Conservation (phyloP, 2,329 filamentous ascomycete species). For the Emergomyces pasteurianus region DNA sequence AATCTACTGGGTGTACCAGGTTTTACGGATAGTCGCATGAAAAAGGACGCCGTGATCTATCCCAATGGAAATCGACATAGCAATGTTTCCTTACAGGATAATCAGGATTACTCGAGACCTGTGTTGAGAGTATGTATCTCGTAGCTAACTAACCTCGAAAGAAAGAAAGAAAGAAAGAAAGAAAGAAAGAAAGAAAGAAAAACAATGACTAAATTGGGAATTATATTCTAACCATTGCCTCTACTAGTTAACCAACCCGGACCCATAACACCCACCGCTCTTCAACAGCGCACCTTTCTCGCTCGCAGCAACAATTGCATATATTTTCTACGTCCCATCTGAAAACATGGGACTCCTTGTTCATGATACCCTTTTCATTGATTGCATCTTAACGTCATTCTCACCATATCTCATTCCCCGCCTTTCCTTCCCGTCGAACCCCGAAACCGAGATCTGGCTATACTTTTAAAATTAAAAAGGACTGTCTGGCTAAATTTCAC, state of each 20-base stretch:
- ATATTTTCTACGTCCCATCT: neutral
- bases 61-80: slow-evolving; percentile 30
- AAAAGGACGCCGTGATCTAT: slow-evolving; percentile 30
- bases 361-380: neutral
- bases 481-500: neutral
- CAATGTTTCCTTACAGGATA: slow-evolving; percentile 36
- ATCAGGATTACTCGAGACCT: slow-evolving; percentile 37
- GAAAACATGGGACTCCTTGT: neutral
- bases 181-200: too few relatives aligned
- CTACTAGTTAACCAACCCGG: slow-evolving; percentile 5
- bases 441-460: neutral
- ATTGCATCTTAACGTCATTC: neutral
- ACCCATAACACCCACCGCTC: neutral
- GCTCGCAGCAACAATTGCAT: neutral
- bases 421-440: neutral
- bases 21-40: slow-evolving; percentile 35
- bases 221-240: too few relatives aligned
- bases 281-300: neutral
- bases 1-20: slow-evolving; percentile 15
- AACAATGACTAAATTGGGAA: too few relatives aligned
- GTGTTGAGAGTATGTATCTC: slow-evolving; percentile 28
- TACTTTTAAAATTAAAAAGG: neutral
- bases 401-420: neutral
- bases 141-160: too few relatives aligned
- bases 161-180: too few relatives aligned